Percentiles rank a stretch among this genome's conserved stretches.
These are phyloP conservation scores for Kodamaea laetipori DNA, from an alignment of 805 yeast species.

Conservation along the genomic window DNA sequence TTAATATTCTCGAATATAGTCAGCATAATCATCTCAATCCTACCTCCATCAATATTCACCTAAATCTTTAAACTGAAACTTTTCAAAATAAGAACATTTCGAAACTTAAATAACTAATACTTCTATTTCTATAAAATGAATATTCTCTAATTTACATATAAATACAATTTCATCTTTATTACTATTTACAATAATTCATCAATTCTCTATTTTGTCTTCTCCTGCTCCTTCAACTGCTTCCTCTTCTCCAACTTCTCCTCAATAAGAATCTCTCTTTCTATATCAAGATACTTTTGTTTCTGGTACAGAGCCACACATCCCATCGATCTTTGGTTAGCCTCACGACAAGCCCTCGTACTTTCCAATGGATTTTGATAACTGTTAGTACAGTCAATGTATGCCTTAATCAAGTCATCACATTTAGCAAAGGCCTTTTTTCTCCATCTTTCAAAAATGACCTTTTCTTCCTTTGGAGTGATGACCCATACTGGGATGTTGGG, in stretches of 20 bases:
- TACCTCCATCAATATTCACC: too few relatives aligned
- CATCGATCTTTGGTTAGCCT: conserved; percentile 57
- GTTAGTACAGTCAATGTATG: conserved; percentile 67
- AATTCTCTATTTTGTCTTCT: conserved; percentile 2
- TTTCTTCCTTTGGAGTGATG: conserved; percentile 74
- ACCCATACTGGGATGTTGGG: conserved; percentile 71
- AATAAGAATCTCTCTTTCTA: conserved; percentile 65
- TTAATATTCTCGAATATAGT: too few relatives aligned
- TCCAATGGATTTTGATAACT: conserved; percentile 56
- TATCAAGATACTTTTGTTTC: conserved; percentile 64
- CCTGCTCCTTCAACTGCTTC: conserved; percentile 20
- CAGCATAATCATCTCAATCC: too few relatives aligned
- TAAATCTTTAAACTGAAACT: too few relatives aligned
- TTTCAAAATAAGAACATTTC: too few relatives aligned
- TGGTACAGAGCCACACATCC: conserved; percentile 65
- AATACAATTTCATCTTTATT: too few relatives aligned
- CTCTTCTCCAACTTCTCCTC: conserved; percentile 52
- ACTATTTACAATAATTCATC: conserved; percentile 8
- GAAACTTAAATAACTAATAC: too few relatives aligned
- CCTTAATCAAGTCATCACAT: conserved; percentile 71
- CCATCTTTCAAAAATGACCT: conserved; percentile 70
- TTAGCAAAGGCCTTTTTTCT: conserved; percentile 62
- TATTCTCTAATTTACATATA: too few relatives aligned
- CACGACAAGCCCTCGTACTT: conserved; percentile 66
- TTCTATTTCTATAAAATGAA: too few relatives aligned